Percentiles rank a stretch among this genome's conserved stretches.
Evolutionary conservation across 495 filamentous ascomycete species (phyloP).

Genomic region (Rusavskia elegans): DNA sequence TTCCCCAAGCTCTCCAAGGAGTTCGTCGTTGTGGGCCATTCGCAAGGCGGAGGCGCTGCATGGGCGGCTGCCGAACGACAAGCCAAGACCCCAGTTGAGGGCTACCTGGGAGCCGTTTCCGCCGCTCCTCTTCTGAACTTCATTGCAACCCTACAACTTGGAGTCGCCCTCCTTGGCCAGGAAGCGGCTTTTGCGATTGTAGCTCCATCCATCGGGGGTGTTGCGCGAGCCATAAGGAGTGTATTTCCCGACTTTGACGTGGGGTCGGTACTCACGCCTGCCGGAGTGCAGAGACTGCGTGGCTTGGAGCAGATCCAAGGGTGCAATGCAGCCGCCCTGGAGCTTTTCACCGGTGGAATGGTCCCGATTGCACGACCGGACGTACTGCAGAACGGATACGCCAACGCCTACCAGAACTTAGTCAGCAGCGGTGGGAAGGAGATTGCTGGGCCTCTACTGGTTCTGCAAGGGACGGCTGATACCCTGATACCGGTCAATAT

Average conservation of each 20-base stretch:
- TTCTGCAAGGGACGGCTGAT: constrained; percentile 23
- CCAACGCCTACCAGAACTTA: constrained; percentile 4
- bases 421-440: constrained; percentile 12
- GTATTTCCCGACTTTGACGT: neutral
- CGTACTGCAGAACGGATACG: constrained; percentile 4
- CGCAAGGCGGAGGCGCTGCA: constrained; percentile 30
- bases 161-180: neutral
- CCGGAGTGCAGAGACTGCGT: neutral
- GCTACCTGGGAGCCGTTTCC: constrained; percentile 27
- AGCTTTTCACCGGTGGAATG: neutral
- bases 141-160: neutral
- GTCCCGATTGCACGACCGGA: neutral
- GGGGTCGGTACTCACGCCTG: neutral
- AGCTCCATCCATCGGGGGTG: neutral
- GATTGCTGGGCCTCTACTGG: constrained; percentile 23
- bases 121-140: constrained; percentile 19
- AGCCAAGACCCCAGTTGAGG: constrained; percentile 13
- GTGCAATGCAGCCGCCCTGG: neutral
- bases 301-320: neutral
- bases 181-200: neutral
- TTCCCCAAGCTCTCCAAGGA: constrained; percentile 19
- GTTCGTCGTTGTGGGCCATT: constrained; percentile 32
- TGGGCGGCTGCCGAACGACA: constrained; percentile 29
- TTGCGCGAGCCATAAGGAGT: neutral
- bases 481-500: constrained; percentile 5